Evolutionary conservation across 495 filamentous ascomycete species (phyloP).

Genomic region (Cercophora sp.): DNA sequence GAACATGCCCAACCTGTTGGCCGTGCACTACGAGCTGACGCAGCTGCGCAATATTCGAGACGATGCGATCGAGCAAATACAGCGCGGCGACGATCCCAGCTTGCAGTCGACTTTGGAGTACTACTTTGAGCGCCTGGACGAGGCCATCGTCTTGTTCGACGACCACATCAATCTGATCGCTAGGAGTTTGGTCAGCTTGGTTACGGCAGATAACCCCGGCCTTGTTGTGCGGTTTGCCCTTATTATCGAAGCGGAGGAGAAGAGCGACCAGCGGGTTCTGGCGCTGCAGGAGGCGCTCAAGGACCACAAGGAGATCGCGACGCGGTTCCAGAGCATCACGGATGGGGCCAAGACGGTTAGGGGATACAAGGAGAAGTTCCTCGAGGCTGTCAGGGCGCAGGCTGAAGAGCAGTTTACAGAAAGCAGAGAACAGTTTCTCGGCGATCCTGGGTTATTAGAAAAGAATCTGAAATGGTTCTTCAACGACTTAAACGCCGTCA

Average conservation of each 20-base stretch:
- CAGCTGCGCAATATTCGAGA: conserved; percentile 88
- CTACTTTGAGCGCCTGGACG: conserved; percentile 83
- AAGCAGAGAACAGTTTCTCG: conserved; percentile 69
- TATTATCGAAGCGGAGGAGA: conserved; percentile 92
- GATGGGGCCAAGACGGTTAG: conserved; percentile 86
- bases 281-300: conserved; percentile 91
- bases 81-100: conserved; percentile 65
- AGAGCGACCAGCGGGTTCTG: conserved; percentile 83
- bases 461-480: conserved; percentile 93
- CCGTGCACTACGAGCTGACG: conserved; percentile 86
- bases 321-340: conserved; percentile 89
- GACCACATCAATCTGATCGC: conserved; percentile 86
- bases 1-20: conserved; percentile 87
- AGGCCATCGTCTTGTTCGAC: conserved; percentile 88
- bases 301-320: conserved; percentile 90
- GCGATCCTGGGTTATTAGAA: conserved; percentile 76
- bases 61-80: conserved; percentile 92
- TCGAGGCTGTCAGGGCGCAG: conserved; percentile 70
- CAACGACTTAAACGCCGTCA: conserved; percentile 90
- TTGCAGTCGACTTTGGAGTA: conserved; percentile 76
- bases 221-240: conserved; percentile 88
- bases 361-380: conserved; percentile 94
- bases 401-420: conserved; percentile 72
- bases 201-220: conserved; percentile 78
- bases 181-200: conserved; percentile 81